Evolutionary conservation across 1,284 basidiomycete genomes (phyloP).

Genomic region (Acaromyces ingoldii): DNA sequence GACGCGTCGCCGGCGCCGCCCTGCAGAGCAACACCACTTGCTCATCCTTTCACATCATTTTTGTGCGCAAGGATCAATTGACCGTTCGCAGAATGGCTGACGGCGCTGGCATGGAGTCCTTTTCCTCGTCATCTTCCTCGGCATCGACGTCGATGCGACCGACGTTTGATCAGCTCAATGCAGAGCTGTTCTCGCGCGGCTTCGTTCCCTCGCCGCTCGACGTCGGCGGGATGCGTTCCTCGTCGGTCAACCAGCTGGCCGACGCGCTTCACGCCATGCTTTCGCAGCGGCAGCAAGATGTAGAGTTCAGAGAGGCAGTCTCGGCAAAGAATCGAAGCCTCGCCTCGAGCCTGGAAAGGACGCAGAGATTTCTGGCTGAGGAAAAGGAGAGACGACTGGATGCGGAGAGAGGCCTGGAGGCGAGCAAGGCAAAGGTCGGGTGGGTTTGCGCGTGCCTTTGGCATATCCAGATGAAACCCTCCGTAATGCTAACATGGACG

Average conservation of each 20-base stretch:
- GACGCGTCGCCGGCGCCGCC: too few relatives aligned
- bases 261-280: conserved; percentile 33
- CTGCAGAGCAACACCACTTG: too few relatives aligned
- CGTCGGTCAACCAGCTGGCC: conserved; percentile 15
- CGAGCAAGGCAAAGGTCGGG: conserved; percentile 18
- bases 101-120: too few relatives aligned
- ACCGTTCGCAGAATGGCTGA: too few relatives aligned
- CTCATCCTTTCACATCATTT: too few relatives aligned
- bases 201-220: conserved; percentile 22
- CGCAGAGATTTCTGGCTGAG: conserved; percentile 22
- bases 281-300: conserved; percentile 31
- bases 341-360: conserved; percentile 20
- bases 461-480: too few relatives aligned
- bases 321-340: conserved; percentile 25
- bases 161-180: conserved; percentile 34
- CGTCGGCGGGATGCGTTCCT: conserved; percentile 15
- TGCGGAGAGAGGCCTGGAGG: conserved; percentile 26
- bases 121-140: too few relatives aligned
- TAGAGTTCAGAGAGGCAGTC: conserved; percentile 31
- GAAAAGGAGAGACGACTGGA: conserved; percentile 20
- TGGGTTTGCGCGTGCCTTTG: not conserved
- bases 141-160: conserved; percentile 9
- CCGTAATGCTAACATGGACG: not conserved
- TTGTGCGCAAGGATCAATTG: too few relatives aligned
- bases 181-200: conserved; percentile 27